phyloP scores from a whole-genome alignment of 169 alveolate genomes.

The Cryptosporidium felis region DNA sequence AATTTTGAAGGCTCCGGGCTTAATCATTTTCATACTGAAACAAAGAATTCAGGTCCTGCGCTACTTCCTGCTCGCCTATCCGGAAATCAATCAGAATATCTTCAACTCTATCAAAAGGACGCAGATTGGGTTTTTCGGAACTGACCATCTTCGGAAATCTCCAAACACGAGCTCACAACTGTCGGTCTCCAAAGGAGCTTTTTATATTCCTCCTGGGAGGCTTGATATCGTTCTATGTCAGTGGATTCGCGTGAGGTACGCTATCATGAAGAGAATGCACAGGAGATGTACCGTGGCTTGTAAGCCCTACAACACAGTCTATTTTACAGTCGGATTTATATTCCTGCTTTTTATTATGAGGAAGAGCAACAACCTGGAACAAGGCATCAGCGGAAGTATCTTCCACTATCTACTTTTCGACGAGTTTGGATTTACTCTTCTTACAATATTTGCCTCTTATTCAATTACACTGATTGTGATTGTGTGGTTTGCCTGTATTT shows the following conservation, averaged over 20 bases:
- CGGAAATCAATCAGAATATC: slow-evolving; percentile 41
- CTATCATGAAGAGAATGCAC: slow-evolving; percentile 71
- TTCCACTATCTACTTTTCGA: slow-evolving; percentile 31
- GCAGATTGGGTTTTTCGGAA: not conserved
- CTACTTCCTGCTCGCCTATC: slow-evolving; percentile 54
- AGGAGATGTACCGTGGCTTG: slow-evolving; percentile 59
- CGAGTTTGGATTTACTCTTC: slow-evolving; percentile 65
- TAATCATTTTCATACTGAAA: slow-evolving; percentile 27
- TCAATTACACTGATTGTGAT: slow-evolving; percentile 50
- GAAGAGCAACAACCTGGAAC: not conserved
- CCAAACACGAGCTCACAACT: not conserved
- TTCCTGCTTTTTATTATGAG: not conserved
- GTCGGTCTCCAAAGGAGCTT: slow-evolving; percentile 9
- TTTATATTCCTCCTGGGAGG: slow-evolving; percentile 68
- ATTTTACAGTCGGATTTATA: slow-evolving; percentile 38
- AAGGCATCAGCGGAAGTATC: not conserved
- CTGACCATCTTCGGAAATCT: not conserved
- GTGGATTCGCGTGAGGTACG: slow-evolving; percentile 62
- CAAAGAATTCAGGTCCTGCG: slow-evolving; percentile 59
- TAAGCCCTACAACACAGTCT: slow-evolving; percentile 38
- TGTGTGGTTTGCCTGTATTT: slow-evolving; percentile 50
- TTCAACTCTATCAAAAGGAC: slow-evolving; percentile 40
- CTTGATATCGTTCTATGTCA: slow-evolving; percentile 65
- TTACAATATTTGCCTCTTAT: slow-evolving; percentile 34
- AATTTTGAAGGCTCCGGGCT: slow-evolving; percentile 49